phyloP scores from a whole-genome alignment of 768 basidiomycete genomes.

The Sarcodon aspratus region DNA sequence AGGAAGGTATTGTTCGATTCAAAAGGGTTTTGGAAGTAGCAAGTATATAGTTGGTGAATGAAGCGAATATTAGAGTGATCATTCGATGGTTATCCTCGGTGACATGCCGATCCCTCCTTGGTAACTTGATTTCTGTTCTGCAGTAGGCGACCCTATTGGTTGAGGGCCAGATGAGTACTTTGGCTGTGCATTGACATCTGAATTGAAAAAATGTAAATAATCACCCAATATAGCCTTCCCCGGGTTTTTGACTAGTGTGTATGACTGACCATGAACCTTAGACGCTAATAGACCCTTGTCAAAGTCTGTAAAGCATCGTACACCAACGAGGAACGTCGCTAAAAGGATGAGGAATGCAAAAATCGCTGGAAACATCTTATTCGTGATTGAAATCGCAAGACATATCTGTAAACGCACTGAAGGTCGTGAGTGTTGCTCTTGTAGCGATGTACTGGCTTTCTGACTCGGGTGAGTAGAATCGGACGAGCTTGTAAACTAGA shows the following conservation, averaged over 20 bases:
- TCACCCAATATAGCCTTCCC: conserved; percentile 24
- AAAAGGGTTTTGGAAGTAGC: no score
- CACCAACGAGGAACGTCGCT: conserved; percentile 62
- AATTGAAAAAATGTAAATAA: conserved; percentile 11
- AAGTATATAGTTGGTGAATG: no score
- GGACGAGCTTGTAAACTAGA: conserved; percentile 74
- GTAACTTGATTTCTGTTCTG: no score
- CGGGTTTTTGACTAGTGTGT: conserved; percentile 17
- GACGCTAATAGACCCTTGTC: conserved; percentile 65
- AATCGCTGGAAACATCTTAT: conserved; percentile 36
- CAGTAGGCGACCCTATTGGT: conserved; percentile 6
- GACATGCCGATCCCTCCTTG: no score
- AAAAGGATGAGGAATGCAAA: conserved; percentile 67
- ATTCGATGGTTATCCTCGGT: no score
- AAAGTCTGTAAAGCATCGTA: conserved; percentile 76
- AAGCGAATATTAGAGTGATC: no score
- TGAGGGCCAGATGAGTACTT: conserved; percentile 23
- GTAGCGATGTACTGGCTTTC: conserved; percentile 52
- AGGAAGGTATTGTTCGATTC: no score
- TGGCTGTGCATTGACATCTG: conserved; percentile 38
- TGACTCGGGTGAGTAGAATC: conserved; percentile 63
- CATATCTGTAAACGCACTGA: conserved; percentile 42
- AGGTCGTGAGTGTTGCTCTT: conserved; percentile 66
- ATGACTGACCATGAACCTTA: conserved; percentile 63
- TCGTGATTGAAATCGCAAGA: neutral